Evolutionary conservation across 2,329 filamentous ascomycete genomes (phyloP), one percentile per base, ranked within the genome.

Genomic region (Juglanconis sp.): DNA sequence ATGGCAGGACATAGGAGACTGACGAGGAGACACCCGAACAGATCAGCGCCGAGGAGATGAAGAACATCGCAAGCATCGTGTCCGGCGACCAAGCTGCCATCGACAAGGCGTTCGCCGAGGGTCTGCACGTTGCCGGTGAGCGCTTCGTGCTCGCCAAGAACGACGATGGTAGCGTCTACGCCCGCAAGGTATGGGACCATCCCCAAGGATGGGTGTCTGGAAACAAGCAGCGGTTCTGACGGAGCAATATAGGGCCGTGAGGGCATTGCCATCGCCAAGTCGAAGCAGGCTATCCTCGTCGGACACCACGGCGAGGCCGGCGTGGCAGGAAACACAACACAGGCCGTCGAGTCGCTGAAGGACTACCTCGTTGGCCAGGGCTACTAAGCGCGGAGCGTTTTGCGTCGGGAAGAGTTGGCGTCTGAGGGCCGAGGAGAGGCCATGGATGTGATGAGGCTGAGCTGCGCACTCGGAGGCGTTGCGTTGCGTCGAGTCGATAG

Each of bases 241-340:
- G n/a, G 10, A 36, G 42, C 13, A 48, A 49, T 34, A 64, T 65
- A 85, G 81, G 92, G 90, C 69, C 91, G 88, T 73, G 85, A 88
- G 73, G 95, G 95, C 66, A 78, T 96, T 70, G 82, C 89, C 72
- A 85, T 95, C 69, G 87, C 88, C 77, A 96, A 96, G 83, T 96
- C 94, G 70, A 88, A 83, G 71, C 89, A 96, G 78, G 91, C 92
- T 68, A 87, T 98, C 74, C 85, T 99, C 73, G 79, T 99, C 73
- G 90, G 87, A 68, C 92, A 96, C 81, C 92, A 98, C 82, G 82
- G 81, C 67, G 91, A 96, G 74, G 74, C 75, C 64, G 79, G 87
- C 68, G 82, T 90, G 74, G 90, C 90, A 56, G 87, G 91, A 72
- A 88, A 89, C 74, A 87, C 91, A 65, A 87, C 87, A 69, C 85